Percentiles rank a stretch among this genome's conserved stretches.
Conservation (phyloP, 169 alveolate genomes). For the Amoebophrya sp. region DNA sequence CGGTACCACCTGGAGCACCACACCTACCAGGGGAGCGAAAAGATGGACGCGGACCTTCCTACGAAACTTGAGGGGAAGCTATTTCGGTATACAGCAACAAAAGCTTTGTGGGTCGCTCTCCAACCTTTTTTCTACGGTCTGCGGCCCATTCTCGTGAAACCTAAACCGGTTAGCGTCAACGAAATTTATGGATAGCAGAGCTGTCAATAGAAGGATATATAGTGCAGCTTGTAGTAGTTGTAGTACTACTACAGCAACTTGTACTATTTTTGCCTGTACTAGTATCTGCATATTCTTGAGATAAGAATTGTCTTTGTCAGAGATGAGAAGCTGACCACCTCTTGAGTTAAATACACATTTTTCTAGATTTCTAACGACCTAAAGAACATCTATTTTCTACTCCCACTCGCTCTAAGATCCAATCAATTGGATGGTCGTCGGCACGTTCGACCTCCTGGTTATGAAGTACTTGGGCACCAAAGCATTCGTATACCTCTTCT, state of each 20-base stretch:
- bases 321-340: no score
- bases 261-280: no score
- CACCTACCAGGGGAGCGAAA: slow-evolving; percentile 49
- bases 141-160: slow-evolving; percentile 58
- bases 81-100: slow-evolving; percentile 47
- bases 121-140: slow-evolving; percentile 55
- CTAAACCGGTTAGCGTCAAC: slow-evolving; percentile 42
- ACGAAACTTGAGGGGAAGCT: slow-evolving; percentile 53
- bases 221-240: no score
- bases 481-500: slow-evolving; percentile 53
- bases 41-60: slow-evolving; percentile 52
- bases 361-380: no score
- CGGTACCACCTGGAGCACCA: slow-evolving; percentile 70
- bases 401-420: no score
- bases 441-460: slow-evolving; percentile 43
- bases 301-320: no score
- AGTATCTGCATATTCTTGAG: no score
- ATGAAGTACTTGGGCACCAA: slow-evolving; percentile 43
- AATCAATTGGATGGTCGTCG: slow-evolving; percentile 50
- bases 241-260: no score
- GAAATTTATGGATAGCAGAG: no score
- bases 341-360: no score
- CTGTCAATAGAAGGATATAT: no score
- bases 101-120: slow-evolving; percentile 48
- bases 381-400: no score